Percentiles rank a stretch among this genome's conserved stretches.
Evolutionary conservation across 495 filamentous ascomycete species (phyloP).

Genomic region (Apodospora peruviana): DNA sequence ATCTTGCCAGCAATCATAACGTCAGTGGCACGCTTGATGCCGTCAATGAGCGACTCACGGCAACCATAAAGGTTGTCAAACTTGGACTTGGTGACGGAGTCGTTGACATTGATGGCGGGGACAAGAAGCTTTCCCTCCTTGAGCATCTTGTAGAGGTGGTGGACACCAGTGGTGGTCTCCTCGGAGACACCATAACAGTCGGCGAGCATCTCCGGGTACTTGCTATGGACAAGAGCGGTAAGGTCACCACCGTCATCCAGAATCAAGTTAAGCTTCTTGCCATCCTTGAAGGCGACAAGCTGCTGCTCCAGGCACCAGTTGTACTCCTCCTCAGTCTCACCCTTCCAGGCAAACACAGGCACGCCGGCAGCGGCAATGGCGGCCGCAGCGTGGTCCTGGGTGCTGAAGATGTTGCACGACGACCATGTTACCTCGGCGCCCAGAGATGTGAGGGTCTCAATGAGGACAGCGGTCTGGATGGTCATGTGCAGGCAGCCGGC

Average conservation of each 20-base stretch:
- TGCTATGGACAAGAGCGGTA: constrained; percentile 91
- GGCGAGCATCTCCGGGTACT: constrained; percentile 96
- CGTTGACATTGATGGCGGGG: constrained; percentile 98
- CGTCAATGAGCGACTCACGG: constrained; percentile 96
- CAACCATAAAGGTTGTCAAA: constrained; percentile 99
- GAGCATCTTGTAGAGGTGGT: constrained; percentile 98
- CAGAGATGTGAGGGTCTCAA: constrained; percentile 89
- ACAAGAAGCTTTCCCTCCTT: constrained; percentile 87
- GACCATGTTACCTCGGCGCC: constrained; percentile 98
- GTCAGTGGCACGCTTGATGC: constrained; percentile 99
- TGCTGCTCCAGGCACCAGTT: constrained; percentile 99
- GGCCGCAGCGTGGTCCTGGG: constrained; percentile 96
- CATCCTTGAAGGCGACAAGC: constrained; percentile 91
- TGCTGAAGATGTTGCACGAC: constrained; percentile 98
- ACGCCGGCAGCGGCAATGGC: constrained; percentile 92
- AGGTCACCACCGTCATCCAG: constrained; percentile 98
- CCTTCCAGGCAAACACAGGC: constrained; percentile 99
- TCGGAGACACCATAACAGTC: constrained; percentile 97
- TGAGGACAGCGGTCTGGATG: constrained; percentile 98
- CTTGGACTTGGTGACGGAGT: constrained; percentile 99
- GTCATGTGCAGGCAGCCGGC: constrained; percentile 99
- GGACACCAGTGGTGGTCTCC: constrained; percentile 99
- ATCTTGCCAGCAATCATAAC: constrained; percentile 99
- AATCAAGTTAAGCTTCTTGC: constrained; percentile 95
- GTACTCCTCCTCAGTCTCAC: constrained; percentile 99